A percentile compares a stretch with the other conserved stretches of the same genome.
Evolutionary conservation across 176 grass and related monocot genomes (phyloP).

Genomic region (Zizania latifolia): DNA sequence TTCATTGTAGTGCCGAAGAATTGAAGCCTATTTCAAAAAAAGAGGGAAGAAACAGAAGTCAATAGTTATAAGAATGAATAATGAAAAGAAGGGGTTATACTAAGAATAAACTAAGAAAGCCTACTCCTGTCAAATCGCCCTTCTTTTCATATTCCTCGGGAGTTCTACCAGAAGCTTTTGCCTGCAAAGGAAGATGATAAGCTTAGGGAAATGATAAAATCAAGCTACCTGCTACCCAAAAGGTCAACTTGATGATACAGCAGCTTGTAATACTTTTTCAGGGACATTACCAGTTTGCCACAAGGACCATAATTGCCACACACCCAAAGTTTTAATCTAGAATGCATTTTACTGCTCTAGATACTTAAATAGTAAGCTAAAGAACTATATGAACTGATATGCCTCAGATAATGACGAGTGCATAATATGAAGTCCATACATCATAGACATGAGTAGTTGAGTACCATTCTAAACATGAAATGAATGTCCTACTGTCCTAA

Average conservation of each 20-base stretch:
- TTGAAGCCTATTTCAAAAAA: constrained; percentile 54
- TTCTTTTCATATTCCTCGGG: constrained; percentile 77
- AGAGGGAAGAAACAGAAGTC: constrained; percentile 10
- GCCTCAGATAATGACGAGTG: neutral
- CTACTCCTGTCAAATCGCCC: constrained; percentile 73
- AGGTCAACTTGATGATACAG: constrained; percentile 3
- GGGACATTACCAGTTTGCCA: neutral
- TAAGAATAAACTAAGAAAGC: neutral
- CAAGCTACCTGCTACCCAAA: neutral
- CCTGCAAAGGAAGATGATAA: constrained; percentile 46
- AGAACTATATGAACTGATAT: constrained; percentile 6
- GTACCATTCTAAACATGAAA: constrained; percentile 8
- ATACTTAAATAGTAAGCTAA: neutral
- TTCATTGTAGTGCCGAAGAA: constrained; percentile 77
- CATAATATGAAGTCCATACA: neutral
- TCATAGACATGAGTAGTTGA: constrained; percentile 4
- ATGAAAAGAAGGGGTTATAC: neutral
- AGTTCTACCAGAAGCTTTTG: constrained; percentile 81
- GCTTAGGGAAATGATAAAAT: constrained; percentile 1
- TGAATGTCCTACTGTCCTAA: neutral
- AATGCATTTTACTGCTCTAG: neutral
- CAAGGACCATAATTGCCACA: neutral
- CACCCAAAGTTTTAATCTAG: constrained; percentile 9
- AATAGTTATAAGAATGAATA: constrained; percentile 21
- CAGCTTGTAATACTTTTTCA: neutral